phyloP scores from a whole-genome alignment of 345 rosid genomes.

The Mangifera indica region DNA sequence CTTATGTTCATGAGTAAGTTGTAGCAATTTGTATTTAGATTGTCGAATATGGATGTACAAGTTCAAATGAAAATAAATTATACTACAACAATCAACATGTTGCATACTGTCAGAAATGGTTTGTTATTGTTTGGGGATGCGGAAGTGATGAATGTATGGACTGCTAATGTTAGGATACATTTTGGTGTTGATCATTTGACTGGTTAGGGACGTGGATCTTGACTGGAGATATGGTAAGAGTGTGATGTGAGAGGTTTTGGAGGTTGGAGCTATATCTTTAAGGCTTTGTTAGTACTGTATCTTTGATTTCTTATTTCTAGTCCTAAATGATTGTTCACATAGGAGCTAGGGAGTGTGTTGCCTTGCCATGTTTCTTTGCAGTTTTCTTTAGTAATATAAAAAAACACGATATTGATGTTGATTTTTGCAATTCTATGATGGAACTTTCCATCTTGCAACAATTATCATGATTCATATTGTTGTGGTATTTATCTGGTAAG shows the following conservation, averaged over 20 bases:
- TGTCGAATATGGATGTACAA: not conserved
- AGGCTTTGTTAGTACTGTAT: not conserved
- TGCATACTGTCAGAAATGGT: too few species aligned
- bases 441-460: not conserved
- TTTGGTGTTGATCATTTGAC: slow-evolving; percentile 1
- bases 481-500: not conserved
- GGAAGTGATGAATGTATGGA: not conserved
- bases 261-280: not conserved
- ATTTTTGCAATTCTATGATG: slow-evolving; percentile 13
- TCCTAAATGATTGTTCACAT: not conserved
- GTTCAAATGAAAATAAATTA: not conserved
- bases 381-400: not conserved
- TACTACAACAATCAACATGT: not conserved
- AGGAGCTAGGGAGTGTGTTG: slow-evolving; percentile 1
- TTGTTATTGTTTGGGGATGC: not conserved
- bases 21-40: not conserved
- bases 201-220: not conserved
- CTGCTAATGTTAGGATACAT: not conserved
- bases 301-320: not conserved
- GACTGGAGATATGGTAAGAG: not conserved
- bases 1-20: not conserved
- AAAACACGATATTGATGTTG: not conserved
- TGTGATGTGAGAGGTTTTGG: not conserved
- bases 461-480: not conserved
- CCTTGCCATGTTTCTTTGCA: slow-evolving; percentile 1